Conservation (phyloP, 2,329 filamentous ascomycete genomes). For the Dothideomycetes sp. region DNA sequence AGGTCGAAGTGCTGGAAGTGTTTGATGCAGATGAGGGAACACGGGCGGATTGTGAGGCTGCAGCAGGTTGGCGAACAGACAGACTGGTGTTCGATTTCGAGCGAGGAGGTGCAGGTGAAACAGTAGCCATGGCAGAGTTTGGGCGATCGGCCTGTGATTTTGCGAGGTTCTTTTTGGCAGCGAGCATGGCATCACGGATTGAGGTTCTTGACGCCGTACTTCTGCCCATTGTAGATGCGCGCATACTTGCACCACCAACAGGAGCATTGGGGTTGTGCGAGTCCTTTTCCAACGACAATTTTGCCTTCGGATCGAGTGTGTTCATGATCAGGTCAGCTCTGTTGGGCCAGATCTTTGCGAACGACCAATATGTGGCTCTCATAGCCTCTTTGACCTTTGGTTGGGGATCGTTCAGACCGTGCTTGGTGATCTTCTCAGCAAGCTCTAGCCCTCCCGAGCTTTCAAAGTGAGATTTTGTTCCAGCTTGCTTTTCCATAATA, state of each 20-base stretch:
- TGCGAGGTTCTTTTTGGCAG: conserved; percentile 52
- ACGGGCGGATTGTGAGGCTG: conserved; percentile 14
- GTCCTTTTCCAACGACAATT: conserved; percentile 73
- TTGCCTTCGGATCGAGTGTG: conserved; percentile 67
- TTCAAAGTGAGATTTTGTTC: conserved; percentile 75
- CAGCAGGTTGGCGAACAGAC: conserved; percentile 8
- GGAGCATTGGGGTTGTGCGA: conserved; percentile 64
- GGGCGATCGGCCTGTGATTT: conserved; percentile 55
- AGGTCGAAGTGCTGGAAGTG: conserved; percentile 21
- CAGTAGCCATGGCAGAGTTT: conserved; percentile 48
- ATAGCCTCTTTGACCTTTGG: conserved; percentile 81
- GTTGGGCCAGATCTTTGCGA: conserved; percentile 66
- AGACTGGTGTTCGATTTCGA: conserved; percentile 21
- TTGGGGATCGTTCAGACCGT: conserved; percentile 80
- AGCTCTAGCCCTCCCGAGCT: conserved; percentile 74
- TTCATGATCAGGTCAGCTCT: conserved; percentile 76
- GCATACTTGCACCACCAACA: conserved; percentile 38
- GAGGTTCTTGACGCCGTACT: conserved; percentile 47
- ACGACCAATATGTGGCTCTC: conserved; percentile 79
- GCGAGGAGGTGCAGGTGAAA: conserved; percentile 35
- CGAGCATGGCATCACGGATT: conserved; percentile 73
- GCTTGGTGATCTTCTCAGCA: conserved; percentile 81
- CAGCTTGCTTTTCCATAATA: conserved; percentile 64
- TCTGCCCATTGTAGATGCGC: conserved; percentile 18
- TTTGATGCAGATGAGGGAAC: conserved; percentile 23